Conservation (phyloP, 768 basidiomycete genomes). For the Leccinum aurantiacum region DNA sequence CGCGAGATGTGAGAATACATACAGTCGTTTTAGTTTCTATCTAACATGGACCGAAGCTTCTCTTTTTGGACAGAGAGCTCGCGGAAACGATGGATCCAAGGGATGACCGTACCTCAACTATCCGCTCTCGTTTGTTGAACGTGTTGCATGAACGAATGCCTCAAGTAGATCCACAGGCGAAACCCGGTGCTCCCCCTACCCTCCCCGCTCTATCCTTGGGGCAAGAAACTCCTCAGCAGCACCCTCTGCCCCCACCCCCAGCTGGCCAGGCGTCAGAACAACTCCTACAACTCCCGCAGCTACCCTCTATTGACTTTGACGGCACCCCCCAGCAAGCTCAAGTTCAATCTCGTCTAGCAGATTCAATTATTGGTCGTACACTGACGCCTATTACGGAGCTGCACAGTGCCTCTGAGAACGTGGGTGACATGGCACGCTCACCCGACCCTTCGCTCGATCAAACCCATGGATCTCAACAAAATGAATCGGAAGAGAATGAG, state of each 20-base stretch:
- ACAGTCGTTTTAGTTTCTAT: neutral
- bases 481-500: slow-evolving; percentile 30
- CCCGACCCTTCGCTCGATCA: slow-evolving; percentile 23
- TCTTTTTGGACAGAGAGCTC: slow-evolving; percentile 85
- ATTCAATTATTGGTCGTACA: slow-evolving; percentile 29
- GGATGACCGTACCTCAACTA: slow-evolving; percentile 71
- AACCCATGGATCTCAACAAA: slow-evolving; percentile 10
- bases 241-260: slow-evolving; percentile 26
- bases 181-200: slow-evolving; percentile 11
- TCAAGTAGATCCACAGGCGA: slow-evolving; percentile 28
- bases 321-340: slow-evolving; percentile 16
- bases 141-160: slow-evolving; percentile 68
- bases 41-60: slow-evolving; percentile 47
- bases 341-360: slow-evolving; percentile 17
- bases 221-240: slow-evolving; percentile 26
- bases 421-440: slow-evolving; percentile 18
- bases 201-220: slow-evolving; percentile 20
- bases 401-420: slow-evolving; percentile 33
- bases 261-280: slow-evolving; percentile 11
- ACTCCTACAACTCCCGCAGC: slow-evolving; percentile 38
- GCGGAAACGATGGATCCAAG: slow-evolving; percentile 77
- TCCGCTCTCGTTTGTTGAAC: slow-evolving; percentile 60
- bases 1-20: slow-evolving; percentile 66
- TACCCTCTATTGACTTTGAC: slow-evolving; percentile 62
- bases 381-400: slow-evolving; percentile 71